Percentiles rank a stretch among this genome's conserved stretches.
Evolutionary conservation across 495 filamentous ascomycete species (phyloP).

Genomic region (Penicillium coprophilum): DNA sequence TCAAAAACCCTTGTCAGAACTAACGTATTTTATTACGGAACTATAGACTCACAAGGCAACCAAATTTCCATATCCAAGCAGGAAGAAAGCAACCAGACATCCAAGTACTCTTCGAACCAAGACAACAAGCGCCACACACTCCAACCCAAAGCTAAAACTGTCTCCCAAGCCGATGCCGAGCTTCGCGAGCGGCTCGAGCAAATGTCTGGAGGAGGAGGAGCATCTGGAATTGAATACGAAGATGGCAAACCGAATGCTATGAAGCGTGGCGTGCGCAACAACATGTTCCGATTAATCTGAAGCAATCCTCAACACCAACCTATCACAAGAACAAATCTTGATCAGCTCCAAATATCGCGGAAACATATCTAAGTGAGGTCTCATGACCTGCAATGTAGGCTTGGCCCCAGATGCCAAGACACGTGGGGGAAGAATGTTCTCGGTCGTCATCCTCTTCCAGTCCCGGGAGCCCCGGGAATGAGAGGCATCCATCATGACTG

Average conservation of each 20-base stretch:
- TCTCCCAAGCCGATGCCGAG: slow-evolving; percentile 66
- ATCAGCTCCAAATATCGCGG: not conserved
- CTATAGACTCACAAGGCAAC: not conserved
- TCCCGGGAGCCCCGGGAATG: not conserved
- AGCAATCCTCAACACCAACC: not conserved
- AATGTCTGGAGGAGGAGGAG: slow-evolving; percentile 72
- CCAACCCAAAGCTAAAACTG: slow-evolving; percentile 43
- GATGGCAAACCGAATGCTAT: slow-evolving; percentile 71
- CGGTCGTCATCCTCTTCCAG: not conserved
- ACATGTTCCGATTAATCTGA: slow-evolving; percentile 75
- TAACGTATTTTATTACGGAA: not conserved
- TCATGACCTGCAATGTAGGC: not conserved
- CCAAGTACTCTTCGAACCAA: slow-evolving; percentile 3
- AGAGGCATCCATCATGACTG: not conserved
- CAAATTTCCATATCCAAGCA: not conserved
- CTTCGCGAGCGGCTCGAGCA: slow-evolving; percentile 64
- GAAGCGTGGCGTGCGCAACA: slow-evolving; percentile 74
- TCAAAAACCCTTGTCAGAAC: not conserved
- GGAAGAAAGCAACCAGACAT: not conserved
- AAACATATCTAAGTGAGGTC: not conserved
- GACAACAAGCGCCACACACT: slow-evolving; percentile 7
- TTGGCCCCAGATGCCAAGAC: slow-evolving; percentile 1
- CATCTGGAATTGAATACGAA: slow-evolving; percentile 76
- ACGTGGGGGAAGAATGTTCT: not conserved
- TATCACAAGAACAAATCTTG: not conserved